Conservation (phyloP, 805 yeast species). For the Barnettozyma californica region DNA sequence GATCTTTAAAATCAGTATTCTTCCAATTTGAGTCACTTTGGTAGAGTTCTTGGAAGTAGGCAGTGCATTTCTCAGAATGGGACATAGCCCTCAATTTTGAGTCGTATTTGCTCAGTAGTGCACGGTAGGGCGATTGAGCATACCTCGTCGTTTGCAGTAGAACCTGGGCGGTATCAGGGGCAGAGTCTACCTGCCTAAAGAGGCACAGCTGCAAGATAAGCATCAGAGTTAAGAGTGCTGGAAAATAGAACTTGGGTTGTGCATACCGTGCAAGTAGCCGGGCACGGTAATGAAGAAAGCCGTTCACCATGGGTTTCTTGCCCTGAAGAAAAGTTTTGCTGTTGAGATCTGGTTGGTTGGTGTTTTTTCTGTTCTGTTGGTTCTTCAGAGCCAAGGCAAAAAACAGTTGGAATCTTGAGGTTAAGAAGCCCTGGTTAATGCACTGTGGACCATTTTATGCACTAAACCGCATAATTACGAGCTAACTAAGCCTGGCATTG, state of each 20-base stretch:
- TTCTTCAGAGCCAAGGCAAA: neutral
- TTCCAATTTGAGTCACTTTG: conserved; percentile 17
- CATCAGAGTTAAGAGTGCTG: neutral
- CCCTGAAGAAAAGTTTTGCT: neutral
- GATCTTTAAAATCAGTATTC: conserved; percentile 17
- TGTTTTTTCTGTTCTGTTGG: neutral
- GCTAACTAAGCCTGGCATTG: neutral
- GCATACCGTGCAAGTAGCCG: neutral
- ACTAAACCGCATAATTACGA: neutral
- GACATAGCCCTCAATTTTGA: neutral
- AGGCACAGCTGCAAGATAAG: neutral
- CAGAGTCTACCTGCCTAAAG: neutral
- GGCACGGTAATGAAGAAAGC: neutral
- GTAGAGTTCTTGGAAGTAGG: conserved; percentile 28
- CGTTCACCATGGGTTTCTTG: neutral
- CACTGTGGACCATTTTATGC: neutral
- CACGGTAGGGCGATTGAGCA: neutral
- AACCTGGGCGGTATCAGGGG: neutral
- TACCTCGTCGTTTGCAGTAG: neutral
- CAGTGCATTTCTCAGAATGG: conserved; percentile 24
- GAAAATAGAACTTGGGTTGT: neutral
- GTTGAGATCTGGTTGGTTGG: neutral
- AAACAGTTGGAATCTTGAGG: neutral
- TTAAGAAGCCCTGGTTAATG: neutral
- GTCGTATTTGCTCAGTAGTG: neutral